Percentiles rank a stretch among this genome's conserved stretches.
Conservation (phyloP, 495 filamentous ascomycete genomes). For the Podospora pseudopauciseta region DNA sequence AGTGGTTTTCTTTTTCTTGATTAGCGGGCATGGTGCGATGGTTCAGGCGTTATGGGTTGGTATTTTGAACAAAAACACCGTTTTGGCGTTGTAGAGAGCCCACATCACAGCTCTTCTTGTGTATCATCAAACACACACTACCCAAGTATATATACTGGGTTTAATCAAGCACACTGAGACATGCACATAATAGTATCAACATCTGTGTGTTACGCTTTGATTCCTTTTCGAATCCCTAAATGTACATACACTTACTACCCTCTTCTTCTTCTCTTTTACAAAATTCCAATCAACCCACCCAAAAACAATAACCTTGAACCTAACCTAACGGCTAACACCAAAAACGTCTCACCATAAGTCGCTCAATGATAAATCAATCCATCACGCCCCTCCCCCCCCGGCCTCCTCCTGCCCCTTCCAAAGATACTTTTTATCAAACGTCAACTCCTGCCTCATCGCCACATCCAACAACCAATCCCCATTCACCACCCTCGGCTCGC, state of each 20-base stretch:
- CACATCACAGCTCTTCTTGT: not conserved
- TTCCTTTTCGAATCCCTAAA: too few species aligned
- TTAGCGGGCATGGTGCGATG: not conserved
- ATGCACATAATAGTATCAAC: too few species aligned
- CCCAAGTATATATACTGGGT: not conserved
- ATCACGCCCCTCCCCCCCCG: not conserved
- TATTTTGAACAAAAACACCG: not conserved
- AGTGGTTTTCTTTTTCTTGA: not conserved
- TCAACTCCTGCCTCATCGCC: constrained; percentile 77
- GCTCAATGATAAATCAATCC: not conserved
- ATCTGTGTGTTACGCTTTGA: too few species aligned
- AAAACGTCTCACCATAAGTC: not conserved
- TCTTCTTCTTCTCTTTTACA: too few species aligned
- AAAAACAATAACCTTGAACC: not conserved
- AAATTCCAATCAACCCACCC: not conserved
- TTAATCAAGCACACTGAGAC: not conserved
- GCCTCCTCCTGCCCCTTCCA: not conserved
- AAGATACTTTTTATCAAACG: constrained; percentile 60
- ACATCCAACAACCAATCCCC: constrained; percentile 87
- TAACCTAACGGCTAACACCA: not conserved
- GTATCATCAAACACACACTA: not conserved
- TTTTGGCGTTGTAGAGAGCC: too few species aligned
- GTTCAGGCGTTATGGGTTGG: not conserved
- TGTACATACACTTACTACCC: too few species aligned
- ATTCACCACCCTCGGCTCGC: constrained; percentile 70